Evolutionary conservation across 257 asterid genomes (phyloP), one percentile per base, ranked within the genome.

Genomic region (Nemophila menziesii): DNA sequence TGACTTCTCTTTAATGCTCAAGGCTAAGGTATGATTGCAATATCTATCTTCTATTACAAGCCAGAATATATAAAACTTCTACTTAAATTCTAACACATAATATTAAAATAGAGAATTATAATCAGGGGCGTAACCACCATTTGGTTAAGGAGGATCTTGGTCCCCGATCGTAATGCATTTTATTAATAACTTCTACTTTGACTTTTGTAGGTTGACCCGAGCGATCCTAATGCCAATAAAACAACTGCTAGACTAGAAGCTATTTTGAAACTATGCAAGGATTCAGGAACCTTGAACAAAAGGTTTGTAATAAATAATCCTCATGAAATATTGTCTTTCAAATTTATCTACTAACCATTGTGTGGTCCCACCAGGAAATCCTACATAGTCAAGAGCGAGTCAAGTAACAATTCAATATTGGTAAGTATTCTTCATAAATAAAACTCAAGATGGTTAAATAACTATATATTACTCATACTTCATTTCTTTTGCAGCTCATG

Each of bases 1-100:
- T 51, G 94, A 90, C 63, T 90, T 81, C 64, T 81, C 92, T 42
- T 74, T 75, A 38, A 76, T 85, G 94, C 72, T 90, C 39, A 78
- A 74, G 58, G 78, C 69, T 38, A 85, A 90, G 98, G 98, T 90
- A 77, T 27, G 66, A 34, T n/a, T 38, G 51, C 63, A 58, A 54
- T 40, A 12, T n/a, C n/a, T n/a, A n/a, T 58, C 39, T 16, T 38
- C 16, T 26, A 11, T 41, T 14, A 12, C 5, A 12, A 15, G 5
- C 5, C 8, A 14, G 29, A 22, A 15, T 15, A 8, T 0, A 11
- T 16, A 15, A 16, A 37, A 23, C 44, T 18, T 46, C 19, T 18
- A 55, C 39, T 22, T 8, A 11, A 9, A 41, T 54, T 26, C 17
- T 20, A 14, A 24, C 37, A 21, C 10, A 15, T 18, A 19, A 23